Evolutionary conservation across 2,329 filamentous ascomycete genomes (phyloP), one percentile per base, ranked within the genome.

Genomic region (Emericellopsis atlantica): DNA sequence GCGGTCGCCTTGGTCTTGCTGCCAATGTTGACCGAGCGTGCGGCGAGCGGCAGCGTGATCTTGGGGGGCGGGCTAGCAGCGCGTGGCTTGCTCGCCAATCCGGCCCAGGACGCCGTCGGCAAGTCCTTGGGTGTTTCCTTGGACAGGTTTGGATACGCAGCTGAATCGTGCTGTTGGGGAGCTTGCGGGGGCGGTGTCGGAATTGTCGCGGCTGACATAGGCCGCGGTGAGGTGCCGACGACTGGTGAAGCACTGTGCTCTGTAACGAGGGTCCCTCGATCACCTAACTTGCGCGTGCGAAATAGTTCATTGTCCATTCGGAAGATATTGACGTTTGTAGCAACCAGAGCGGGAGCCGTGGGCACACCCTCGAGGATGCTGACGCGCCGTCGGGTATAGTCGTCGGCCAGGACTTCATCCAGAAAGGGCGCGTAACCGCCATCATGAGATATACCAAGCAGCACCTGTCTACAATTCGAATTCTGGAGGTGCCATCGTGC

Each of bases 371-470:
- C 74, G 18, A 79, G 56, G 18, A 80, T 60, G 36, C 64, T 68
- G 43, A 79, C 58, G 40, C 68, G 67, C 26, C 59, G 49, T 18
- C 61, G 61, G 18, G 54, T 59, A 7, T 51, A 48, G 10, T 66
- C 57, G 32, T 74, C 67, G 36, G 61, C 59, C 21, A 71, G 56
- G 4, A 79, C 56, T 44, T 75, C 68, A 48, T 75, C 68, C 16
- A 81, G 55, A 46, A 79, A 74, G 8, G 74, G 67, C 5, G 72
- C 72, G 49, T 80, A 81, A 7, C 69, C 68, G 22, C 72, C 63
- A 50, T 81, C 75, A 48, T 79, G 76, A 2, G 74, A 78, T 39
- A 79, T 66, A 36, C 76, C 78, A 31, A 81, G 60, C 29, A 80
- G 56, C 37, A 81, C 64, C 48, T 77, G 70, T 50, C 70, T 74